phyloP scores from a whole-genome alignment of 2,329 filamentous ascomycete genomes.

The Raffaelea deltoideospora region DNA sequence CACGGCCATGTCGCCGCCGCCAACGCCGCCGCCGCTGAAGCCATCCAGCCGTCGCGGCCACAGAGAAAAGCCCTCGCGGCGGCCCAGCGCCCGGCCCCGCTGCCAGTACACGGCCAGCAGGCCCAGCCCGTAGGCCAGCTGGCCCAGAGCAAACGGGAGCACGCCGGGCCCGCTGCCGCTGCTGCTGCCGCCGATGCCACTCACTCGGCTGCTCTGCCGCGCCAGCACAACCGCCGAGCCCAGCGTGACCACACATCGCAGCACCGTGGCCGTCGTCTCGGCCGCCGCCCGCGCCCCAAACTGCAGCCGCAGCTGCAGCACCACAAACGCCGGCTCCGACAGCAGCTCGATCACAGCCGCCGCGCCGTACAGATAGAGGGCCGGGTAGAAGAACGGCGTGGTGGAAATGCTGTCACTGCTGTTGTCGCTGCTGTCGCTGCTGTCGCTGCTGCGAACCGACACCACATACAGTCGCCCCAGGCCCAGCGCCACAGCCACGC shows the following conservation, averaged over 20 bases:
- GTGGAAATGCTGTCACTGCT: conserved; percentile 14
- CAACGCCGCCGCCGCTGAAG: not conserved
- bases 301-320: conserved; percentile 66
- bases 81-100: conserved; percentile 42
- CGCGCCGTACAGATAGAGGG: conserved; percentile 38
- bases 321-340: conserved; percentile 77
- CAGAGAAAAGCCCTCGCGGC: conserved; percentile 51
- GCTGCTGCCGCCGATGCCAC: not conserved
- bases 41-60: conserved; percentile 27
- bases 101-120: conserved; percentile 57
- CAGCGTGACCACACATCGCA: conserved; percentile 64
- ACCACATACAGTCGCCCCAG: conserved; percentile 56
- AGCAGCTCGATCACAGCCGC: conserved; percentile 58
- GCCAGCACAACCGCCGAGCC: conserved; percentile 46
- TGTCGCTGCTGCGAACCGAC: conserved; percentile 20
- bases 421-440: conserved; percentile 2
- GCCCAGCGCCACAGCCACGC: conserved; percentile 44
- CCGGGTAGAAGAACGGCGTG: conserved; percentile 46
- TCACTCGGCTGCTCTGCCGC: conserved; percentile 11
- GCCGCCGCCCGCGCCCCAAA: conserved; percentile 70
- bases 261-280: conserved; percentile 67
- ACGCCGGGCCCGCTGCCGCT: conserved; percentile 47
- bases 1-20: conserved; percentile 24
- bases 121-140: conserved; percentile 57
- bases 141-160: conserved; percentile 78